phyloP scores from a whole-genome alignment of 2,329 filamentous ascomycete genomes.

The Ascochyta clinopodiicola region DNA sequence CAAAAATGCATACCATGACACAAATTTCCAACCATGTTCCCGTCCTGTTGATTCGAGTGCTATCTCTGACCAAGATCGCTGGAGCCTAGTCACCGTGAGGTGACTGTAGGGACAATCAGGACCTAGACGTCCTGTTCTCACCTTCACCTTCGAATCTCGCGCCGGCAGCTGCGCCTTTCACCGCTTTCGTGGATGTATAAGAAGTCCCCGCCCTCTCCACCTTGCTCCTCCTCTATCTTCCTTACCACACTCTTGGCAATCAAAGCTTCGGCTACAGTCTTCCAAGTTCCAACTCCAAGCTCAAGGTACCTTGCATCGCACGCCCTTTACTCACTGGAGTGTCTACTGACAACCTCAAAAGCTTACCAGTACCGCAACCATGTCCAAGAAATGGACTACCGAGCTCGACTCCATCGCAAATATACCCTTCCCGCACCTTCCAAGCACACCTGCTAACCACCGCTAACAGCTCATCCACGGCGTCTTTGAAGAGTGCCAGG shows the following conservation, averaged over 20 bases:
- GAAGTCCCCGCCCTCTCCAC: background rate
- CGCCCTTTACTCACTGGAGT: background rate
- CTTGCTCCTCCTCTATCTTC: background rate
- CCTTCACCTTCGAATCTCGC: background rate
- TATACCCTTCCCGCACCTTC: background rate
- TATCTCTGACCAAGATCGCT: too few relatives aligned
- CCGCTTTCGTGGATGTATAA: background rate
- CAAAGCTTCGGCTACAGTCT: background rate
- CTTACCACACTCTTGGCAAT: background rate
- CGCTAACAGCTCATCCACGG: background rate
- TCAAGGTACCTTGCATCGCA: background rate
- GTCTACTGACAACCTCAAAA: background rate
- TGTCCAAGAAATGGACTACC: slow-evolving; percentile 12
- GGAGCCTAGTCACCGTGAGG: background rate
- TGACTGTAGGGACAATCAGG: background rate
- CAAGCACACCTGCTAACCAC: background rate
- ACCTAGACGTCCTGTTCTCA: background rate
- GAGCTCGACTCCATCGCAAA: slow-evolving; percentile 15
- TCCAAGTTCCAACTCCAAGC: background rate
- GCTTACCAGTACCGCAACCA: background rate
- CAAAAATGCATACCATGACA: too few relatives aligned
- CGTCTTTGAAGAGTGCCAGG: slow-evolving; percentile 15
- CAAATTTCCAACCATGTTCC: too few relatives aligned
- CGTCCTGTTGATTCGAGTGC: too few relatives aligned
- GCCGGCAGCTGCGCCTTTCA: background rate